Evolutionary conservation across 768 basidiomycete genomes (phyloP), one percentile per base, ranked within the genome.

Genomic region (Leucocoprinus leucothites): DNA sequence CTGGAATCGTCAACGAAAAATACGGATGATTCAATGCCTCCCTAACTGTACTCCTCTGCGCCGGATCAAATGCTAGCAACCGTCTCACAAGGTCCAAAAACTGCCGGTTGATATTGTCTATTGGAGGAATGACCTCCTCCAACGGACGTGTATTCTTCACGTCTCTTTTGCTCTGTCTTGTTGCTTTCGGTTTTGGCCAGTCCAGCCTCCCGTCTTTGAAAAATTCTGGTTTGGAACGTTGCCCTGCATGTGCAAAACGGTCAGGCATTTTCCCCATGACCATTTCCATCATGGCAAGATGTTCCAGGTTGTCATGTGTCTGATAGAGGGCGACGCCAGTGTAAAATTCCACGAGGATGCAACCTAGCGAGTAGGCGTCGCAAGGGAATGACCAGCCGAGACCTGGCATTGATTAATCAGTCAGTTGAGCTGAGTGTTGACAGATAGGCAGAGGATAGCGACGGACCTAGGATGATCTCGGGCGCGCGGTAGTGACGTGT

Each of bases 271-370:
- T 91, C 56, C 96, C 96, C 91, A 98, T 98, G 36, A 98, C 97
- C 69, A 91, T 87, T 69, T 98, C 95, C 97, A 99, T 99, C 97
- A 99, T 99, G 38, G 96, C 97, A 13, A 99, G 84, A 71, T 99
- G 97, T 69, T 99, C 97, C 8, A 98, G 82, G 68, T 99, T 98
- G 72, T 98, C 96, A 65, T 98, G 97, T 0, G 97, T 98, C 71
- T 99, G 97, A 74, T 97, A 99, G n/a, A 99, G 81, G 7, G 97
- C 97, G 31, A 94, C 85, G 24, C 97, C 97, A 16, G 97, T 99
- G 74, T 85, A 96, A 69, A 99, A 98, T 69, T 99, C 97, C 56
- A 99, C 95, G 22, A 99, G 83, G 62, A 99, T 99, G 72, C 97
- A 99, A 6, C 97, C 97, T 48, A 99, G 81, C 16, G 97, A 99